phyloP scores from a whole-genome alignment of 164 flowering plant species.

The Brasenia schreberi region DNA sequence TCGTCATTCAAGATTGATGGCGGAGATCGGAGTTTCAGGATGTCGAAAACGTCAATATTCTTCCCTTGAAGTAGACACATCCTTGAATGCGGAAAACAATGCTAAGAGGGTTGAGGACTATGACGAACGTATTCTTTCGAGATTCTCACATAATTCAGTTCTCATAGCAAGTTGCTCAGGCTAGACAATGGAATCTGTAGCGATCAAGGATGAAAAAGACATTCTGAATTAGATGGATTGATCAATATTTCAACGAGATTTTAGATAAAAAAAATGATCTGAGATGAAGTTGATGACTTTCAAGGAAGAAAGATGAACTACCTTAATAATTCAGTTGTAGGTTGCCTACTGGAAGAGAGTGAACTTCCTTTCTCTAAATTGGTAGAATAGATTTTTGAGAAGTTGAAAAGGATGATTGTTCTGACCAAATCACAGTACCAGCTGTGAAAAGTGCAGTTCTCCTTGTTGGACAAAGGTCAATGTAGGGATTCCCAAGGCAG shows the following conservation, averaged over 20 bases:
- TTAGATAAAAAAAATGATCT: too few species aligned
- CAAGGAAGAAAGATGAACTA: neutral
- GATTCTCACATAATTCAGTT: neutral
- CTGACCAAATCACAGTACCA: constrained; percentile 20
- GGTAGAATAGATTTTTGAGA: constrained; percentile 45
- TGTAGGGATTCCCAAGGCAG: too few species aligned
- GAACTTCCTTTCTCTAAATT: constrained; percentile 38
- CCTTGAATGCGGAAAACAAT: neutral
- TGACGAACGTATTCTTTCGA: neutral
- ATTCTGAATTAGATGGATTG: constrained; percentile 12
- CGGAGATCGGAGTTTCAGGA: too few species aligned
- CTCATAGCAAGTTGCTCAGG: neutral
- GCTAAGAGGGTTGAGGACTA: neutral
- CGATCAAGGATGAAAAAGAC: constrained; percentile 2
- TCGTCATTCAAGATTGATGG: too few species aligned
- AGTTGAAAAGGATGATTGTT: constrained; percentile 27
- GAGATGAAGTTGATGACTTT: too few species aligned
- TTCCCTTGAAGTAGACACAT: neutral
- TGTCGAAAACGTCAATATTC: neutral
- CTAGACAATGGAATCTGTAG: neutral
- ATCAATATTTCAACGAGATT: constrained; percentile 5
- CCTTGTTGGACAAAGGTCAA: constrained; percentile 52
- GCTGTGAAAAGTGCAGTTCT: constrained; percentile 49
- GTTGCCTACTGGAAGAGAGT: constrained; percentile 71
- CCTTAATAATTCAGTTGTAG: constrained; percentile 22